Evolutionary conservation across 352 stramenopile species (phyloP).

Genomic region (Elongisporangium prolatum): DNA sequence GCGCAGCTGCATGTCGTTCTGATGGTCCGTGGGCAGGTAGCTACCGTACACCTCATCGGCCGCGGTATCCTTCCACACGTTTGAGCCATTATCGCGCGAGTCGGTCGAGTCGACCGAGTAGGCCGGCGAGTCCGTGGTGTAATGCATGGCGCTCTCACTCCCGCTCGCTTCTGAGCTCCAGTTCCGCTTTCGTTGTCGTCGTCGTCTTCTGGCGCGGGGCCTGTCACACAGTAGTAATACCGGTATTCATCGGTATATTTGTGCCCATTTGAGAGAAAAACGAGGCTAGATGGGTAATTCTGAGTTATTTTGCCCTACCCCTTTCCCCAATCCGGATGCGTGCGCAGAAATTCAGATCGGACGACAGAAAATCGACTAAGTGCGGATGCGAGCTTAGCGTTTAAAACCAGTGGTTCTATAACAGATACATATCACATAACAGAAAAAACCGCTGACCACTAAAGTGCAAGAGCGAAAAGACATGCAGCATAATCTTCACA

Average conservation of each 20-base stretch:
- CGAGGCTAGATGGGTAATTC: background rate
- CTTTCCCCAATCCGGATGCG: background rate
- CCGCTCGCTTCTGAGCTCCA: background rate
- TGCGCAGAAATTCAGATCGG: background rate
- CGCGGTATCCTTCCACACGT: slow-evolving; percentile 71
- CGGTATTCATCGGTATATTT: background rate
- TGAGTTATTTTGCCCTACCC: background rate
- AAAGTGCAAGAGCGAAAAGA: background rate
- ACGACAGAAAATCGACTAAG: background rate
- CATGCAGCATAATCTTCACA: background rate
- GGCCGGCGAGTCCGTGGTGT: background rate
- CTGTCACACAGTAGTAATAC: background rate
- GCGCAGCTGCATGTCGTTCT: slow-evolving; percentile 34
- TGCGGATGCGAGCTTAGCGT: background rate
- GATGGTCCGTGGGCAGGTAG: slow-evolving; percentile 41
- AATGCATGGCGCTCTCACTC: background rate
- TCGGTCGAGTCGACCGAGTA: background rate
- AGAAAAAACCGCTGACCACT: background rate
- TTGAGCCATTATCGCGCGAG: slow-evolving; percentile 11
- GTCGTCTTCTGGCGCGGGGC: background rate
- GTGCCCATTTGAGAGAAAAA: background rate
- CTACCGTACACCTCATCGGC: slow-evolving; percentile 70
- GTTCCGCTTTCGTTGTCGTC: background rate
- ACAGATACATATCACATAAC: background rate
- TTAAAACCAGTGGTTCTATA: background rate